phyloP scores from a whole-genome alignment of 1,284 basidiomycete genomes.

The Marasmius sp. region DNA sequence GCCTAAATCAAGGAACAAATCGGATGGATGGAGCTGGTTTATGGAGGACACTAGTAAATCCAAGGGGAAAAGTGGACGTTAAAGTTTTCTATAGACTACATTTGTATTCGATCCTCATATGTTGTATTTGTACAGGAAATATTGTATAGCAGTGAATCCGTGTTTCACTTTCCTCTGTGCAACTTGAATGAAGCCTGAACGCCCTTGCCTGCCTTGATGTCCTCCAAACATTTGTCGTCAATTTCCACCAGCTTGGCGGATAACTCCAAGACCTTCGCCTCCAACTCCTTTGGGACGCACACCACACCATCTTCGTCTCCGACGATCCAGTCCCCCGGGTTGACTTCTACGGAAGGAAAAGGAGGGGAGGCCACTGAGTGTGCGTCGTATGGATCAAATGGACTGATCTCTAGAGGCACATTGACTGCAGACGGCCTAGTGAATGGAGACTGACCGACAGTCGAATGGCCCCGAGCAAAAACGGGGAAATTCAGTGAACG shows the following conservation, averaged over 20 bases:
- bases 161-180: conserved; percentile 61
- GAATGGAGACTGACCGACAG: conserved; percentile 86
- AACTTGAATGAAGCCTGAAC: conserved; percentile 78
- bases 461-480: conserved; percentile 81
- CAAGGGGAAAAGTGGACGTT: conserved; percentile 6
- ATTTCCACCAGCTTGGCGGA: conserved; percentile 63
- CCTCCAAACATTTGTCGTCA: conserved; percentile 76
- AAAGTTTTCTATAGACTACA: not conserved
- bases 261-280: conserved; percentile 58
- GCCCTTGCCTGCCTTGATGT: conserved; percentile 75
- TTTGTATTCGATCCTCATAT: conserved; percentile 1
- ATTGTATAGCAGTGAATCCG: conserved; percentile 1
- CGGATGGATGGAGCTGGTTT: conserved; percentile 11
- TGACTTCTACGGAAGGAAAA: conserved; percentile 59
- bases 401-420: conserved; percentile 65
- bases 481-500: conserved; percentile 69
- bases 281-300: conserved; percentile 64
- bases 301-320: conserved; percentile 93
- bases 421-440: conserved; percentile 83
- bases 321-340: conserved; percentile 82
- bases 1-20: conserved; percentile 18
- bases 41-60: conserved; percentile 9
- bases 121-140: conserved; percentile 1
- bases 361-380: conserved; percentile 6
- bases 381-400: conserved; percentile 20